Evolutionary conservation across 2,329 filamentous ascomycete species (phyloP), one percentile per base, ranked within the genome.

Genomic region (Aspergillus sojae): DNA sequence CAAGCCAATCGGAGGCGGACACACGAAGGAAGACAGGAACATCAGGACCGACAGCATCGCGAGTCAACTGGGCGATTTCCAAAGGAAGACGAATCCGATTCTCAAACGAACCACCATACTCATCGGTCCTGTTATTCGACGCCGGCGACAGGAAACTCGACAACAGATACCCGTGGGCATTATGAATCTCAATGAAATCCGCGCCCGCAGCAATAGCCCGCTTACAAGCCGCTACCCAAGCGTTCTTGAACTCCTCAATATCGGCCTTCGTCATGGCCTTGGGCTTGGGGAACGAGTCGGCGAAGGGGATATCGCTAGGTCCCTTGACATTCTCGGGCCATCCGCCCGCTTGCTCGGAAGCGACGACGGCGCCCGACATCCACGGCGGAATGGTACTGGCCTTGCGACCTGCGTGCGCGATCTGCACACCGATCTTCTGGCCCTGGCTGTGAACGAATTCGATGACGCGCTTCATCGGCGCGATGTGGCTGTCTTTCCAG

Each of bases 401-500:
- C 70, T 89, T 89, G 34, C 86, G 77, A 7, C 93, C 93, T 0
- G 92, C 93, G 72, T 97, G 93, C 1, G 82, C 91, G 5, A 96
- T 83, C 80, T 97, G 93, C 65, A 96, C 89, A 58, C 86, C 92
- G 58, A 92, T 88, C 67, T 91, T 88, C 72, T 93, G 89, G 73
- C 84, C 85, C 78, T 96, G 93, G 30, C 86, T 88, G 80, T 96
- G 93, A 2, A 90, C 87, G 66, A 93, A 96, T 65, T 96, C 91
- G 41, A 89, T 86, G 53, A 94, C 85, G 63, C 86, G 85, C 21
- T 71, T 69, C 62, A 96, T 80, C 0, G 89, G 88, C 66, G 85
- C 89, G 64, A 94, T 89, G 76, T 97, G 94, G 39, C 85, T 88
- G 76, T 97, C 94, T 66, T 90, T 84, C 94, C 93, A 97, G 9